Conservation (phyloP, 2,329 filamentous ascomycete genomes). For the Cladorrhinum sp. region DNA sequence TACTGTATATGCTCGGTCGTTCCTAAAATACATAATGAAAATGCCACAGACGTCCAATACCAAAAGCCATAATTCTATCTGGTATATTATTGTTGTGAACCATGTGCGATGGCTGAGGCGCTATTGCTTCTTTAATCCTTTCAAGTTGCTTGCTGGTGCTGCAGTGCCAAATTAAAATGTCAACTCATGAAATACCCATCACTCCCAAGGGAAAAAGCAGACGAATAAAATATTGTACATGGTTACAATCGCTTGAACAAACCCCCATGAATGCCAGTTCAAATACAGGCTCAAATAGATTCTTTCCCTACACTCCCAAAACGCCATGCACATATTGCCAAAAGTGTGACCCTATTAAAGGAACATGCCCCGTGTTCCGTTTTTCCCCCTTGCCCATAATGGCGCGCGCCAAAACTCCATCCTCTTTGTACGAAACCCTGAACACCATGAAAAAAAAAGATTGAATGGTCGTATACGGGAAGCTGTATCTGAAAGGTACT, state of each 20-base stretch:
- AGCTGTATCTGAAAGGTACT: background rate
- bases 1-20: too few relatives aligned
- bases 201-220: too few relatives aligned
- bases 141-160: background rate
- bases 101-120: background rate
- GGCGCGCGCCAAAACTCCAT: background rate
- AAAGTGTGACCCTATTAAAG: background rate
- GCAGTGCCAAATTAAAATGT: too few relatives aligned
- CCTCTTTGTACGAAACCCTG: background rate
- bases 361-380: slow-evolving; percentile 1
- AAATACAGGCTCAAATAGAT: background rate
- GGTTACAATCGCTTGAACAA: background rate
- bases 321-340: slow-evolving; percentile 1
- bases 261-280: background rate
- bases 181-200: background rate
- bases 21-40: too few relatives aligned
- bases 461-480: background rate
- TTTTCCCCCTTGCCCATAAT: background rate
- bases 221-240: background rate
- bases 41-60: too few relatives aligned
- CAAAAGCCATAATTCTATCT: too few relatives aligned
- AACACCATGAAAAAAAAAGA: background rate
- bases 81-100: background rate
- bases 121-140: background rate
- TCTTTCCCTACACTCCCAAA: background rate